Evolutionary conservation across 345 rosid genomes (phyloP).

Genomic region (Sonneratia caseolaris): DNA sequence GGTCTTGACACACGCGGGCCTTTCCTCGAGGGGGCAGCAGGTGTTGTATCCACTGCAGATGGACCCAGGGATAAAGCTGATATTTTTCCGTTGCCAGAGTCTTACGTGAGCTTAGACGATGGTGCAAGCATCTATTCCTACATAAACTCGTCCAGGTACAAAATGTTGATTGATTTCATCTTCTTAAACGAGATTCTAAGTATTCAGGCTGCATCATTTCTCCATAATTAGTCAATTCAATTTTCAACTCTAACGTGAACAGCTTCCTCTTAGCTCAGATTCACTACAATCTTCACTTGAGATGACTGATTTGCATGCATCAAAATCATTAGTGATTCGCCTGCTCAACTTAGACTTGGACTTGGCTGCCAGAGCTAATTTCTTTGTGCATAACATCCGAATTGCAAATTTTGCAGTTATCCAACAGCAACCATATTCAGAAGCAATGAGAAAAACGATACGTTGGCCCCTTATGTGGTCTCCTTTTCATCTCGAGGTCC

Average conservation of each 20-base stretch:
- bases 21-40: conserved; percentile 24
- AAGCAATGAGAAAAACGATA: conserved; percentile 13
- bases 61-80: conserved; percentile 8
- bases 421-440: conserved; percentile 25
- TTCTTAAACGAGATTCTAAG: no score
- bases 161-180: no score
- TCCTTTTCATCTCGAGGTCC: conserved; percentile 36
- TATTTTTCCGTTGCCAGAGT: conserved; percentile 18
- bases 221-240: no score
- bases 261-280: no score
- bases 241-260: no score
- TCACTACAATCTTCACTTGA: no score
- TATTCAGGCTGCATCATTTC: no score
- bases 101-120: conserved; percentile 5
- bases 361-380: background rate
- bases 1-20: background rate
- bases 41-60: conserved; percentile 10
- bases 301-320: no score
- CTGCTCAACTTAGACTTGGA: background rate
- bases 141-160: conserved; percentile 20
- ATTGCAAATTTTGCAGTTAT: conserved; percentile 9
- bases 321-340: no score
- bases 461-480: conserved; percentile 17
- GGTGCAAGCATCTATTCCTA: conserved; percentile 15
- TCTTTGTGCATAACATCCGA: no score